phyloP scores from a whole-genome alignment of 345 rosid genomes.

The Excoecaria cochinchinensis region DNA sequence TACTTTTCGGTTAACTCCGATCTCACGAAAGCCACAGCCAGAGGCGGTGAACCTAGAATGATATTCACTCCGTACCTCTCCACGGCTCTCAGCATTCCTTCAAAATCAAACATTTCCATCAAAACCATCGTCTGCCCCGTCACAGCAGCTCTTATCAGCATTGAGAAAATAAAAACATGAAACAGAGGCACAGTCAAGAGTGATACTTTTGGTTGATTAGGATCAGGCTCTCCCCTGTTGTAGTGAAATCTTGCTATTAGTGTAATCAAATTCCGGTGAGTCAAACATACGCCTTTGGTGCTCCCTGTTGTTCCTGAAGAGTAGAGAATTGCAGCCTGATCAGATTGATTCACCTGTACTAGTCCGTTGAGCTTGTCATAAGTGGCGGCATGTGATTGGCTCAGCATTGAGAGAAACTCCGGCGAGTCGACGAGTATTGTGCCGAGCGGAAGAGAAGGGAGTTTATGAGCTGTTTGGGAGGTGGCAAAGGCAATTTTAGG shows the following conservation, averaged over 20 bases:
- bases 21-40: slow-evolving; percentile 60
- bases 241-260: slow-evolving; percentile 47
- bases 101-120: slow-evolving; percentile 48
- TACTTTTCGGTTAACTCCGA: slow-evolving; percentile 63
- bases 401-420: slow-evolving; percentile 53
- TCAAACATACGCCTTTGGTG: slow-evolving; percentile 63
- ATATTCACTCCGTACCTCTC: slow-evolving; percentile 55
- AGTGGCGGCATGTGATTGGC: slow-evolving; percentile 12
- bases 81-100: slow-evolving; percentile 36
- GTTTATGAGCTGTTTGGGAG: slow-evolving; percentile 40
- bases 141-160: slow-evolving; percentile 34
- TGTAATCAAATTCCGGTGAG: slow-evolving; percentile 72
- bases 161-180: slow-evolving; percentile 46
- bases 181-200: slow-evolving; percentile 50
- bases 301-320: slow-evolving; percentile 86
- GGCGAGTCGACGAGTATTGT: slow-evolving; percentile 72
- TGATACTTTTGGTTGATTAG: slow-evolving; percentile 29
- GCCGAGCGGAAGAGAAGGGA: slow-evolving; percentile 41
- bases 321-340: slow-evolving; percentile 63
- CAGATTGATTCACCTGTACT: slow-evolving; percentile 49
- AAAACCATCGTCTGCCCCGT: slow-evolving; percentile 44
- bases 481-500: slow-evolving; percentile 77
- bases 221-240: not conserved
- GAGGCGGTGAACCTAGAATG: slow-evolving; percentile 85
- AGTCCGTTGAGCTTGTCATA: slow-evolving; percentile 2